These are phyloP conservation scores for Capronia coronata DNA, from an alignment of 2,329 filamentous ascomycete genomes.

Conservation along the genomic window DNA sequence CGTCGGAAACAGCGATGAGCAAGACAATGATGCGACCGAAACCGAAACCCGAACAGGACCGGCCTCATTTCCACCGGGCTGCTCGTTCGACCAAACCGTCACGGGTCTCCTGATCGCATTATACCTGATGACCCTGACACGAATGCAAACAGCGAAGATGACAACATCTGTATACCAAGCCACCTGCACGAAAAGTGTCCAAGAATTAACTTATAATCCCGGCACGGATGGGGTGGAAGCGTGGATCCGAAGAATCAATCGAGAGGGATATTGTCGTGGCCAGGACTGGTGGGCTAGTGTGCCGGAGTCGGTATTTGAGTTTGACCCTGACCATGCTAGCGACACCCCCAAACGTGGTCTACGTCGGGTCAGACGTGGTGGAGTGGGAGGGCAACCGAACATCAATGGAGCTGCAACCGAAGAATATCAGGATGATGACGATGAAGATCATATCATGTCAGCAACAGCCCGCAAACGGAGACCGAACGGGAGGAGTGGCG, in stretches of 20 bases:
- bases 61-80: no score
- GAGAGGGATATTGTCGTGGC: conserved; percentile 47
- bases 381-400: not conserved
- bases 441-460: conserved; percentile 13
- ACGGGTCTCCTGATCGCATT: conserved; percentile 38
- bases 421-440: conserved; percentile 17
- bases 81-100: conserved; percentile 39
- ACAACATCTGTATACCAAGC: conserved; percentile 23
- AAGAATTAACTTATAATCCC: conserved; percentile 33
- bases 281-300: conserved; percentile 63
- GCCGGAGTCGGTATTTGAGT: conserved; percentile 37
- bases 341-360: conserved; percentile 18
- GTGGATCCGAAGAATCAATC: conserved; percentile 53
- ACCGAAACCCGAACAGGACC: not conserved
- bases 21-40: conserved; percentile 30
- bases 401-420: not conserved
- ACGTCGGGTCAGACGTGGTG: not conserved
- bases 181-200: conserved; percentile 11
- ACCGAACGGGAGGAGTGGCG: not conserved
- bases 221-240: conserved; percentile 52
- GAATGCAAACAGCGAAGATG: conserved; percentile 29
- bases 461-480: not conserved
- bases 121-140: conserved; percentile 41
- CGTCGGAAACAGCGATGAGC: conserved; percentile 43
- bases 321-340: conserved; percentile 23